Base-by-base conservation (phyloP, 306 rosid genomes). In the Luffa acutangula region DNA sequence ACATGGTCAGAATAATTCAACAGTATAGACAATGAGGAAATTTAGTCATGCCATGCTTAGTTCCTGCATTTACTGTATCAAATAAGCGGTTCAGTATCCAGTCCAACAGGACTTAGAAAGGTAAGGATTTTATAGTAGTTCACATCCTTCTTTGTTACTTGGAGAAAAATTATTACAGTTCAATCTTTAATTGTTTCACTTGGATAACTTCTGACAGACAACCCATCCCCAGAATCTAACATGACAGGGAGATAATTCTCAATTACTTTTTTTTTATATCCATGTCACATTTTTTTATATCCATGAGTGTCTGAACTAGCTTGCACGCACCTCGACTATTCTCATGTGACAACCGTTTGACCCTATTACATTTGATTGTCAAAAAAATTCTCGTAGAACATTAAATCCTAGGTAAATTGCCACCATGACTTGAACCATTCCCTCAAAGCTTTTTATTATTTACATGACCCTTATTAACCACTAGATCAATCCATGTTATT, bases 101-200 rank as follows among this genome's bases (percentile, higher is more conserved):
- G 15, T 18, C 33, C 51, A 39, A 39, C 51, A 41, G 15, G 34
- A 18, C 73, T 7, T 8, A 9, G 9, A 20, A 36, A 69, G 75
- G 34, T 42, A 69, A 69, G 31, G 53, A 69, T 14, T 14, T 42
- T 20, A 67, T 17, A 41, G 52, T 17, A 67, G 52, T 41, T 67
- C 34, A 18, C 75, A 9, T 67, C 3, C 17, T 36, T 64, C 70
- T 64, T 60, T 17, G 7, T 66, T 66, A 39, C 74, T 66, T 37
- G 72, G 53, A 42, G 36, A 41, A 41, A 69, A 3, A 20, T 41
- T 69, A 31, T 43, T n/a, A 69, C 33, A 66, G 5, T 36, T 41
- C 15, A 18, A 67, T 67, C 75, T 67, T 67, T 67, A 67, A n/a
- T 67, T 41, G 75, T 41, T 67, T 17, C 75, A 70, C 56, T 45